Base-by-base conservation (phyloP, 495 filamentous ascomycete genomes). In the Hypoxylon lenormandii region DNA sequence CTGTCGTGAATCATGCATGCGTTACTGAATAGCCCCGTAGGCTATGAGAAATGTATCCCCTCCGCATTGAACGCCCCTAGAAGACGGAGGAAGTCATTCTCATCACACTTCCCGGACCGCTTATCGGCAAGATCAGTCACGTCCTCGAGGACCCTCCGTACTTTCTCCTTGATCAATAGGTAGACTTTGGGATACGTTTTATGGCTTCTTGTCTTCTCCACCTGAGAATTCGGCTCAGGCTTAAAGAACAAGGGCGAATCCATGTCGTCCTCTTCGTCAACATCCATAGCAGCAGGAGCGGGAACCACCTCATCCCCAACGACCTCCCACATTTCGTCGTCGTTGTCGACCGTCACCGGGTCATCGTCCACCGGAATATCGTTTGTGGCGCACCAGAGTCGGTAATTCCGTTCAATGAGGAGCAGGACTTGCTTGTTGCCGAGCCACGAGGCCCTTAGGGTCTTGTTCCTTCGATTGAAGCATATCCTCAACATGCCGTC, bases 31-130 rank as follows among this genome's bases (percentile, higher is more conserved):
- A 23, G 37, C 12, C 18, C 42, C 4, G 30, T 22, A 22, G 64
- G 46, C 87, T 80, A 96, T 55, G 87, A 91, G 81, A 98, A 98
- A 81, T 97, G 94, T 64, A 97, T 94, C 13, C 92, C 92, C 74
- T 97, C 92, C 60, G 92, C 86, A 76, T 97, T 96, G 79, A 97
- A 94, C 30, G 77, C 77, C 6, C 63, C 74, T 13, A 86, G 77
- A 19, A 87, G 67, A 43, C 77, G 79, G 76, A 98, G 78, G 74
- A 97, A 97, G 69, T 97, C 93, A 51, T 91, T 91, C 78, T 97
- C 92, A 75, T 97, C 93, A 65, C 92, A 93, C 81, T 92, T 89
- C 61, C 91, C 85, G 6, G 92, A 90, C 62, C 93, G 79, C 80
- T 89, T 91, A 43, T 96, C 92, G 3, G 86, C 91, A 51, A 98